A percentile compares a stretch with the other conserved stretches of the same genome.
phyloP scores from a whole-genome alignment of 2,329 filamentous ascomycete species.

The Dactylellina parvicollis region DNA sequence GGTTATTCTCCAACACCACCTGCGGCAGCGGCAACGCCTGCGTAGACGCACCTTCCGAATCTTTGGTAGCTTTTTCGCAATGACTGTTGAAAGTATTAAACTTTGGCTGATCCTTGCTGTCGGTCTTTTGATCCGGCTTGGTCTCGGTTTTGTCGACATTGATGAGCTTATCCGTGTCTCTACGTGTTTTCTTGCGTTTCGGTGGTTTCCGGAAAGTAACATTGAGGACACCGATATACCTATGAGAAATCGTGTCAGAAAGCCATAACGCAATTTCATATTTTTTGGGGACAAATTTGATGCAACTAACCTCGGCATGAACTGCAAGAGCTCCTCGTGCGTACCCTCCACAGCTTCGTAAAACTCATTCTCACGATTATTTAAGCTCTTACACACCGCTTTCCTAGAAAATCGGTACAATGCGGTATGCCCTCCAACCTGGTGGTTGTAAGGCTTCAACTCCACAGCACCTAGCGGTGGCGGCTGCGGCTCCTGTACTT shows the following conservation, averaged over 20 bases:
- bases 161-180: constrained; percentile 59
- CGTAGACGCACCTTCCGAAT: constrained; percentile 57
- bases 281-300: neutral
- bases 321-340: constrained; percentile 87
- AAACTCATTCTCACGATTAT: constrained; percentile 97
- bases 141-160: constrained; percentile 55
- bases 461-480: constrained; percentile 86
- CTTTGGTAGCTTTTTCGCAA: constrained; percentile 24
- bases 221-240: constrained; percentile 94
- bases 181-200: constrained; percentile 63
- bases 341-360: constrained; percentile 94
- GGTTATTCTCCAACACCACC: constrained; percentile 76
- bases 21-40: constrained; percentile 66
- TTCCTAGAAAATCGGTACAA: constrained; percentile 94
- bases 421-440: constrained; percentile 95
- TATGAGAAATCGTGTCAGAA: constrained; percentile 61
- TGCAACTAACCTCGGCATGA: constrained; percentile 77
- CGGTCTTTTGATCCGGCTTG: constrained; percentile 58
- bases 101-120: constrained; percentile 37
- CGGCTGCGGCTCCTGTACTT: constrained; percentile 57
- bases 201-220: constrained; percentile 74
- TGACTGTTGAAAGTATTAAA: constrained; percentile 48
- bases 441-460: constrained; percentile 94
- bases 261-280: constrained; percentile 55
- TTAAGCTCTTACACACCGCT: constrained; percentile 97